These are phyloP conservation scores for Colletotrichum truncatum DNA, from an alignment of 2,329 filamentous ascomycete species.

Conservation along the genomic window DNA sequence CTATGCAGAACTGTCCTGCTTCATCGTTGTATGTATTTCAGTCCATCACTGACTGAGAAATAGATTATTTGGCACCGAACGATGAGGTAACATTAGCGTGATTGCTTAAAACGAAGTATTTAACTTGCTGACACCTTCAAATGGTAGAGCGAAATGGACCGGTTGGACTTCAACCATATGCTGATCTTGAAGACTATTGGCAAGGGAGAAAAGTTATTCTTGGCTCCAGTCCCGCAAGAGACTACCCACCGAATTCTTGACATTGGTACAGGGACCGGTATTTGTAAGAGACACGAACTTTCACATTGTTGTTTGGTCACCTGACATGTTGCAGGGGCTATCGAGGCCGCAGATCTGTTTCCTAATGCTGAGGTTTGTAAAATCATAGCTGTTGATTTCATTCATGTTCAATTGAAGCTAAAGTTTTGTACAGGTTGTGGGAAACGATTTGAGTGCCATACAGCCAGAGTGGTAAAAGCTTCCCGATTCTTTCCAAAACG, in stretches of 20 bases:
- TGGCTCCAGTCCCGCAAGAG: conserved; percentile 6
- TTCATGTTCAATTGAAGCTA: not conserved
- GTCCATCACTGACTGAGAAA: not conserved
- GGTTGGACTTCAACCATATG: conserved; percentile 14
- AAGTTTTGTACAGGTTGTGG: not conserved
- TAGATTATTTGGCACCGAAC: conserved; percentile 44
- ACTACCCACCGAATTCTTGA: conserved; percentile 56
- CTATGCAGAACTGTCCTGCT: too few relatives aligned
- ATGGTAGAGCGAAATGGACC: conserved; percentile 19
- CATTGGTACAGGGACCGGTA: conserved; percentile 69
- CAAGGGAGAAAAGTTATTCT: not conserved
- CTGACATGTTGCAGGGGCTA: not conserved
- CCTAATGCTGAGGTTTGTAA: not conserved
- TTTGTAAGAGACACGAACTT: conserved; percentile 54
- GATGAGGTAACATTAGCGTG: conserved; percentile 38
- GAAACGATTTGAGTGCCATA: conserved; percentile 23
- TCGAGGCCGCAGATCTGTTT: conserved; percentile 2
- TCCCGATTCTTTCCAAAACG: not conserved
- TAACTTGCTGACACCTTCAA: not conserved
- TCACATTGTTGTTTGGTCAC: not conserved
- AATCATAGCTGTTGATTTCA: too few relatives aligned
- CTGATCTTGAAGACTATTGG: not conserved
- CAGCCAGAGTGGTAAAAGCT: conserved; percentile 1
- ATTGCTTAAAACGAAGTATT: not conserved
- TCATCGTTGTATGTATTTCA: not conserved